Evolutionary conservation across 225 moss, liverwort and hornwort species (phyloP), one percentile per base, ranked within the genome.

Genomic region (Rhytidiadelphus loreus): DNA sequence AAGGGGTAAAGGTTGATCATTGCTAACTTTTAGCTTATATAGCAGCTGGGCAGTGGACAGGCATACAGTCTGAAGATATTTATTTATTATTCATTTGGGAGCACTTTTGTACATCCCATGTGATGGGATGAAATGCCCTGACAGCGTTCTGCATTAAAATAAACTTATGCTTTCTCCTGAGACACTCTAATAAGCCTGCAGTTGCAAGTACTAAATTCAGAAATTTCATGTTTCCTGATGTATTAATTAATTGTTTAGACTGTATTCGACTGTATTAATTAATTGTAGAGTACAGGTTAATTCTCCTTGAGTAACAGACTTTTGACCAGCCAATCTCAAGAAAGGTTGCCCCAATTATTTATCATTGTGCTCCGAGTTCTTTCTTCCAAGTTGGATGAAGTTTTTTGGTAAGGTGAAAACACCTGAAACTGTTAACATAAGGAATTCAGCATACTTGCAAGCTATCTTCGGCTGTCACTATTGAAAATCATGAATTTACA

Each of bases 391-490:
- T 30, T 76, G 46, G 35, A 23, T 35, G 53, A 32, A 75, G 50
- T 50, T 19, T 75, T 70, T 41, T 17, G 29, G 44, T 26, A 33
- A 12, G 21, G 75, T 75, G 7, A 32, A 50, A 32, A 21, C 48
- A 48, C 2, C 32, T 48, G 2, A 7, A 75, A 20, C 1, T 20
- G 2, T 32, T 11, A 30, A 48, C 32, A 12, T 48, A 50, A 74
- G 7, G 48, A 46, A 73, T 46, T 72, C 3, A 9, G 0, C 3
- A 30, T 10, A 46, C 2, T 29, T 46, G 6, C 7, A 73, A 7
- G 12, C 0, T 75, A 0, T 46, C 6, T 29, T 73, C 6, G 17
- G 28, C 6, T 1, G 9, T 30, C 4, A 7, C 11, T 17, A 30
- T 32, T 48, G 19, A 6, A 20, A 74, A 32, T 32, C 7, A 32